Conservation (phyloP, 1,284 basidiomycete genomes). For the Tylopilus orsonianus region DNA sequence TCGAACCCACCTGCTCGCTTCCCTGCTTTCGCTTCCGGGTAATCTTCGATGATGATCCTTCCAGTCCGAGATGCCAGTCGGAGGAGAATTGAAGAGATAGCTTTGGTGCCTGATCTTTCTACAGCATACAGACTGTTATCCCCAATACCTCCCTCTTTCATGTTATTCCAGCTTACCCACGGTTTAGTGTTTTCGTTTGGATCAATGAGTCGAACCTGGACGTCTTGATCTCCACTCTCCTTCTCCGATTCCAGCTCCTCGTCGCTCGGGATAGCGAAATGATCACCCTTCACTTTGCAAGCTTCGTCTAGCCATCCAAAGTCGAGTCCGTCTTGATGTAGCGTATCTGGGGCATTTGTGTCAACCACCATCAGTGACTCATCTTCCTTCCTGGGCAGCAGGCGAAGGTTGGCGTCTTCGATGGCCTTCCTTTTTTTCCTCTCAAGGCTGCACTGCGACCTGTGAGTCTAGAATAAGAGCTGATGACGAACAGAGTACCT, state of each 20-base stretch:
- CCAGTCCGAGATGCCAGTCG: conserved; percentile 27
- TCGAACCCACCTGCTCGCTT: conserved; percentile 13
- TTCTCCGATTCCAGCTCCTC: conserved; percentile 15
- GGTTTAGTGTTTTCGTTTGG: conserved; percentile 4
- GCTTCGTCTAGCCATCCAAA: conserved; percentile 32
- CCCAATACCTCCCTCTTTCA: not conserved
- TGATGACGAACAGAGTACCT: conserved; percentile 7
- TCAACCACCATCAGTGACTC: conserved; percentile 33
- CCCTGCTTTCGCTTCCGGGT: conserved; percentile 14
- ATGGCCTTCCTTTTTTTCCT: conserved; percentile 32
- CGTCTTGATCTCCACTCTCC: conserved; percentile 27
- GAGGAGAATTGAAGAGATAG: conserved; percentile 19
- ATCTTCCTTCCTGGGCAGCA: conserved; percentile 21
- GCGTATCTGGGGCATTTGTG: conserved; percentile 25
- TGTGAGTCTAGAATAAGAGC: conserved; percentile 3
- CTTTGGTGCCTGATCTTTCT: conserved; percentile 10
- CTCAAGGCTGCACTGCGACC: conserved; percentile 23
- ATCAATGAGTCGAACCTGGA: conserved; percentile 8
- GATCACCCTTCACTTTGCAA: conserved; percentile 30
- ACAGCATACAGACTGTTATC: not conserved
- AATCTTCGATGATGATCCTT: conserved; percentile 10
- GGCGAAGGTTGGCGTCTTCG: conserved; percentile 9
- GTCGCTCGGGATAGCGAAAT: conserved; percentile 17
- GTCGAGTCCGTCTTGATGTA: conserved; percentile 16
- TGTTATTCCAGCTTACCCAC: conserved; percentile 9